Evolutionary conservation across 73 alveolate genomes (phyloP).

Genomic region (Breviolum minutum): DNA sequence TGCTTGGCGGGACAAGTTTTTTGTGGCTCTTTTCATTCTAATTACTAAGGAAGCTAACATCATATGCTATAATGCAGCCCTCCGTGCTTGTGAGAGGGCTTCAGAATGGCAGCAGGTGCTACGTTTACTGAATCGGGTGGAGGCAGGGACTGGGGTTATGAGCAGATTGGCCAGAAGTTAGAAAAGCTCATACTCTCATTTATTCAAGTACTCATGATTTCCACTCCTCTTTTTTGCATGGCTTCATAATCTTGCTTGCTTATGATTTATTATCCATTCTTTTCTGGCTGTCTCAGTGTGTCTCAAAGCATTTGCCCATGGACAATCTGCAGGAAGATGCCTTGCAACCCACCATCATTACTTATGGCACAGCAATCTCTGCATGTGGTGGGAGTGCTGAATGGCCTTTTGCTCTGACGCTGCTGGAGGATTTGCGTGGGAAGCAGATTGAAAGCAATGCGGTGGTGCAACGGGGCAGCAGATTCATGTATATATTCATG

Average conservation of each 20-base stretch:
- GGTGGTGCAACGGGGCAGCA: neutral
- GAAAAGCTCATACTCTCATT: too few relatives aligned
- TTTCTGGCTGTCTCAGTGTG: too few relatives aligned
- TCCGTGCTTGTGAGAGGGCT: constrained; percentile 40
- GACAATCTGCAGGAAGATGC: neutral
- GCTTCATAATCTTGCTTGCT: too few relatives aligned
- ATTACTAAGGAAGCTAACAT: constrained; percentile 37
- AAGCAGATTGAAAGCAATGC: constrained; percentile 13
- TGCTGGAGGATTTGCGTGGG: constrained; percentile 14
- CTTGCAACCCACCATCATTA: neutral
- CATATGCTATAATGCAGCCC: constrained; percentile 30
- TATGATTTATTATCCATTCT: too few relatives aligned
- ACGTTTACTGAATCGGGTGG: neutral
- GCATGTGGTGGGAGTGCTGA: neutral
- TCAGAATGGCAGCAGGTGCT: constrained; percentile 11
- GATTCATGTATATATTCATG: too few relatives aligned
- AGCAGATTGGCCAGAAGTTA: neutral
- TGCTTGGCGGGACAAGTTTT: too few relatives aligned
- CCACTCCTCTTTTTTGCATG: too few relatives aligned
- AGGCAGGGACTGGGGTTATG: neutral
- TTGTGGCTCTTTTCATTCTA: neutral
- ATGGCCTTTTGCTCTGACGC: constrained; percentile 29
- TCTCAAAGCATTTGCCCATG: too few relatives aligned
- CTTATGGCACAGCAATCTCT: constrained; percentile 15
- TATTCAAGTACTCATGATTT: too few relatives aligned